Evolutionary conservation across 805 yeast genomes (phyloP), one percentile per base, ranked within the genome.

Genomic region (Barnettozyma botsteinii): DNA sequence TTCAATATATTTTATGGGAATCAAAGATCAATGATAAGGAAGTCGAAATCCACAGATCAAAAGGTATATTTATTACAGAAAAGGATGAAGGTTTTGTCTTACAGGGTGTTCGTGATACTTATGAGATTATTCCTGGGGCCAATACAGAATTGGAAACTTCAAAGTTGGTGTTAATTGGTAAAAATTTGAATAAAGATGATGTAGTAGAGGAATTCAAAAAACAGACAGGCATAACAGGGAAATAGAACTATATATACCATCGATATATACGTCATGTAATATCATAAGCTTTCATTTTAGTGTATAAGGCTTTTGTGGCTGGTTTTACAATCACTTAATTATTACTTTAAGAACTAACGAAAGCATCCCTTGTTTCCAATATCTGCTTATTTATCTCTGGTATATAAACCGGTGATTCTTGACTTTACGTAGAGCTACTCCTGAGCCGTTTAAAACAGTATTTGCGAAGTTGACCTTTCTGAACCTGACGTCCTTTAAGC

Each of bases 81-180:
- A 58, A 56, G 2, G 53, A 60, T 4, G 50, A 58, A 5, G 57
- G 52, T 9, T 45, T 45, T 12, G 50, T 48, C 0, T 63, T 93
- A 10, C 98, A 93, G 59, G 98, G 95, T 11, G 98, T 93, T 0
- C 70, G 98, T 44, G 93, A 88, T 40, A 87, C 95, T 0, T 93
- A 87, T 60, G 98, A 93, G 47, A 67, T 86, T 3, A 69, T 81
- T 4, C 78, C 74, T 12, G 66, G 67, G 4, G 51, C 52, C 5
- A 51, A 57, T 32, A 66, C 69, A 5, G 70, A 64, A 1, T 56
- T 66, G 2, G 52, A 50, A 0, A 45, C 58, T 23, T 77, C 81
- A 43, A 85, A 81, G 59, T 47, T 86, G 21, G 89, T 86, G 2
- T 64, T 86, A 11, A 86, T 86, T 30, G 96, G 96, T 2, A 81